Percentiles rank a stretch among this genome's conserved stretches.
These are phyloP conservation scores for Cercospora sp. DNA, from an alignment of 2,329 filamentous ascomycete genomes.

Conservation along the genomic window DNA sequence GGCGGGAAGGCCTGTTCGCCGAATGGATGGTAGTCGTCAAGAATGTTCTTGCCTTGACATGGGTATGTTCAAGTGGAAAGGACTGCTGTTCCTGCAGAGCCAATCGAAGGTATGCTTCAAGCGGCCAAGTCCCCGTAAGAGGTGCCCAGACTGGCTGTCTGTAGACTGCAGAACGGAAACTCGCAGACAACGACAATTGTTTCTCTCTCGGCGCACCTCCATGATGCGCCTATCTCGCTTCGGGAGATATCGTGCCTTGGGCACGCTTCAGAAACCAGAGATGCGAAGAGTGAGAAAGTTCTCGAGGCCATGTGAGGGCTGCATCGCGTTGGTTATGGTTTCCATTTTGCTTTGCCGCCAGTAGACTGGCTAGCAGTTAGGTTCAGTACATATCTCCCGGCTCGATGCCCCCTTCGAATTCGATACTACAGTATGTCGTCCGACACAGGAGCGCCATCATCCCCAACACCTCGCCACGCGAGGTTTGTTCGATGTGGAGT, in stretches of 20 bases:
- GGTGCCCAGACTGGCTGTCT: neutral
- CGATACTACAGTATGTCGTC: too few relatives aligned
- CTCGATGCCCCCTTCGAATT: too few relatives aligned
- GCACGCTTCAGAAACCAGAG: too few relatives aligned
- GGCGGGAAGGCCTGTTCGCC: neutral
- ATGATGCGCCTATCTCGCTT: neutral
- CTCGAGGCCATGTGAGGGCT: too few relatives aligned
- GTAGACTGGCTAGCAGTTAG: neutral
- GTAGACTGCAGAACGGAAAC: neutral
- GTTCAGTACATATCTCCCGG: too few relatives aligned
- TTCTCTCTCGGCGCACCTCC: too few relatives aligned
- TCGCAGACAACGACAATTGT: too few relatives aligned
- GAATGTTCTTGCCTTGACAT: neutral
- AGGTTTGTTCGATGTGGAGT: too few relatives aligned
- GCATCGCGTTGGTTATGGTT: too few relatives aligned
- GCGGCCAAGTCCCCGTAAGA: neutral
- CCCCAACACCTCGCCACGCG: too few relatives aligned
- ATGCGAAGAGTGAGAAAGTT: neutral
- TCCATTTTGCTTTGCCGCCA: neutral
- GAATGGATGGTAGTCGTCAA: neutral
- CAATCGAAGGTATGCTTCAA: neutral
- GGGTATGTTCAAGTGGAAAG: neutral
- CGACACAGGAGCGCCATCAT: too few relatives aligned
- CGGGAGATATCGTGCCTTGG: neutral
- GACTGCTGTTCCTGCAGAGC: neutral